Percentiles rank a stretch among this genome's conserved stretches.
These are phyloP conservation scores for Eucalyptus victrix DNA, from an alignment of 345 rosid genomes.

Conservation along the genomic window DNA sequence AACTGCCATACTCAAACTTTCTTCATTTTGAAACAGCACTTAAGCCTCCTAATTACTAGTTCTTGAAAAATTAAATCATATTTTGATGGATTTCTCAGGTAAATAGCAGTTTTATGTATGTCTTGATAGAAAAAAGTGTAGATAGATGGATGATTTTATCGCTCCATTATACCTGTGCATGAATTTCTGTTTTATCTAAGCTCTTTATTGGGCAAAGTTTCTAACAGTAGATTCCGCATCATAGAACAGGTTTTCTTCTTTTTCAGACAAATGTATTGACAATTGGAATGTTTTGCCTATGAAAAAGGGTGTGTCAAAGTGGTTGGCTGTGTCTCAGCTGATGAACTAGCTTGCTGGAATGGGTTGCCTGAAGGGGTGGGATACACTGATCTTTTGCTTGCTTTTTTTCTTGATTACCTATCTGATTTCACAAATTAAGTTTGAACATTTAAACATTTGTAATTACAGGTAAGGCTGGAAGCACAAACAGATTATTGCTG, in stretches of 20 bases:
- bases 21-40: background rate
- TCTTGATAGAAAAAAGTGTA: background rate
- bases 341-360: too few relatives aligned
- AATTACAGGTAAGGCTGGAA: constrained; percentile 68
- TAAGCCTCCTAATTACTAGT: fast-evolving
- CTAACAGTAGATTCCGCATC: background rate
- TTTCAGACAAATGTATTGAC: too few relatives aligned
- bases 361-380: constrained; percentile 25
- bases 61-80: background rate
- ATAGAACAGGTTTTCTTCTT: background rate
- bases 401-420: background rate
- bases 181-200: background rate
- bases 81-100: background rate
- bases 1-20: background rate
- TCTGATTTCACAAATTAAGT: background rate
- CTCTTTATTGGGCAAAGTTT: background rate
- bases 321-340: too few relatives aligned
- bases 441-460: background rate
- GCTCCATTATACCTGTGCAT: background rate
- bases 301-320: too few relatives aligned
- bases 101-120: background rate
- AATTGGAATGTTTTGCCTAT: too few relatives aligned
- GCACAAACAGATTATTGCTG: constrained; percentile 78
- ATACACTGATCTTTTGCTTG: background rate
- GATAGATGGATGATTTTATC: background rate